A percentile compares a stretch with the other conserved stretches of the same genome.
Evolutionary conservation across 108 stramenopile species (phyloP).

Genomic region (Nitzschia palea): DNA sequence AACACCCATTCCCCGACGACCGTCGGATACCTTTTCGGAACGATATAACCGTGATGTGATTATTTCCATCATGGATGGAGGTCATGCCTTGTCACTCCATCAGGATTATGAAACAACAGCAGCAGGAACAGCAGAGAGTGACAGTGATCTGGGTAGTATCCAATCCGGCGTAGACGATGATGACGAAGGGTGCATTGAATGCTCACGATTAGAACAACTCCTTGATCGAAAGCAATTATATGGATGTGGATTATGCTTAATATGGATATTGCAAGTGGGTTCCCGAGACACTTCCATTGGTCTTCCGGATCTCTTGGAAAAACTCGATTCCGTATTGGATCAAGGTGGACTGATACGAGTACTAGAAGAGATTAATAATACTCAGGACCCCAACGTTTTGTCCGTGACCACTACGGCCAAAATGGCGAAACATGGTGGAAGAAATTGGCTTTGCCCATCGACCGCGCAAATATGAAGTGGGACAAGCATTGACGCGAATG

Average conservation of each 20-base stretch:
- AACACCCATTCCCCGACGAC: conserved; percentile 52
- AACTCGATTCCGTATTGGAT: conserved; percentile 57
- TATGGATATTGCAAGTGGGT: conserved; percentile 65
- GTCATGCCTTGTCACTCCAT: conserved; percentile 52
- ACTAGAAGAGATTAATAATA: conserved; percentile 3
- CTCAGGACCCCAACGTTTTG: conserved; percentile 18
- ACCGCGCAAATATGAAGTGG: conserved; percentile 78
- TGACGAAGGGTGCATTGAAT: conserved; percentile 73
- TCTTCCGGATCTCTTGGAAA: conserved; percentile 48
- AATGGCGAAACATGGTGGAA: conserved; percentile 43
- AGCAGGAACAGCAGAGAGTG: too few relatives aligned
- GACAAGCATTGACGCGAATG: conserved; percentile 79
- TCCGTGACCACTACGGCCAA: too few relatives aligned
- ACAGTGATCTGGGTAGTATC: conserved; percentile 14
- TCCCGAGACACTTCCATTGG: conserved; percentile 47
- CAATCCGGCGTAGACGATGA: conserved; percentile 55
- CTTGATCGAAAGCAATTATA: conserved; percentile 76
- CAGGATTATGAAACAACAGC: conserved; percentile 18
- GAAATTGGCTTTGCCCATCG: conserved; percentile 61
- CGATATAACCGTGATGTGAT: conserved; percentile 3
- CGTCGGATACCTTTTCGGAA: conserved; percentile 17
- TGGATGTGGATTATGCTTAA: conserved; percentile 73
- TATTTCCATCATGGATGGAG: conserved; percentile 62
- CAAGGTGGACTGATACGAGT: conserved; percentile 43
- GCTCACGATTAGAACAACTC: conserved; percentile 81